Base-by-base conservation (phyloP, 2,329 filamentous ascomycete genomes). In the Diaporthe longicolla region DNA sequence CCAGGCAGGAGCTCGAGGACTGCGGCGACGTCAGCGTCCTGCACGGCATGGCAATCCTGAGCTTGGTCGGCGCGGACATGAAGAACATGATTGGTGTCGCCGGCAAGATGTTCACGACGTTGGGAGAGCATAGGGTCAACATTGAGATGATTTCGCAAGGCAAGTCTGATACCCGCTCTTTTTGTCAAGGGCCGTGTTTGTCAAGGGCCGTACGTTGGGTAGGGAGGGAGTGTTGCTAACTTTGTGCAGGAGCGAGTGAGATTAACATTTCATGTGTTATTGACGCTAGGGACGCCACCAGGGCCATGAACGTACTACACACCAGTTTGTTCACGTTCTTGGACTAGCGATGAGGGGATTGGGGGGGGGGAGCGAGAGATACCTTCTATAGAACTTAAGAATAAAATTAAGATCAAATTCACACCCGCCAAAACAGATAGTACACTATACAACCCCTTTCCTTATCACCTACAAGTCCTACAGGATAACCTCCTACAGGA, bases 81-180 rank as follows among this genome's bases (percentile, higher is more conserved):
- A 97, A 98, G 87, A 97, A 98, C 83, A 98, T 98, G 95, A 88
- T 94, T 73, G 97, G 97, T 76, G 95, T 99, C 76, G 94, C 94
- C 10, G 97, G 97, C 37, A 92, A 90, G 78, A 98, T 99, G 94
- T 98, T 99, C 84, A 94, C 93, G 63, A 97, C 95, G 1, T 87
- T 99, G 24, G 97, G 97, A 57, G 94, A 98, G 81, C 93, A 98
- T 82, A 94, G 94, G 79, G 92, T 99, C 81, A 99, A 99, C 82
- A 95, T 99, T 78, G 97, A 99, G 85, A 99, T 99, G 97, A 99
- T 99, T 78, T 98, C 95, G 32, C 97, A 99, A 86, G 97, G 97
- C 96, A 88, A 80, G 87, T 80, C 74, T 7, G 11, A 35, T 54
- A 21, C 29, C 37, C 10, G 37, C 8, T 10, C 11, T 32, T 32